These are phyloP conservation scores for Yamadazyma ubonensis DNA, from an alignment of 805 yeast genomes.

Conservation along the genomic window DNA sequence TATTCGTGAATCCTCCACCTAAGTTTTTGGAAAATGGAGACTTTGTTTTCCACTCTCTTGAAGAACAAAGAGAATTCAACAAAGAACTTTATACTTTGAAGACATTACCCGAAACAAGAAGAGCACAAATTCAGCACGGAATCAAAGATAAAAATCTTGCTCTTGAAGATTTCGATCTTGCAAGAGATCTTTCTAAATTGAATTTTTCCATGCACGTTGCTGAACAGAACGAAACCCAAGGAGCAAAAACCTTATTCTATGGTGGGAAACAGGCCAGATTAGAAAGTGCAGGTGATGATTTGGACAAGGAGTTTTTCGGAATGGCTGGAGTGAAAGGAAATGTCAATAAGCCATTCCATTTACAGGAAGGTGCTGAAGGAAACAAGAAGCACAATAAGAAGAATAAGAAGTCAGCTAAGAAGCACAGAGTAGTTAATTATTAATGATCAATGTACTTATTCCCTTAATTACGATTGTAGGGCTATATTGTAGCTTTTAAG, in stretches of 20 bases:
- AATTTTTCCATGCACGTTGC: slow-evolving; percentile 77
- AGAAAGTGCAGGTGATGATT: slow-evolving; percentile 73
- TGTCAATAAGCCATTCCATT: slow-evolving; percentile 73
- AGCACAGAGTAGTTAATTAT: slow-evolving; percentile 30
- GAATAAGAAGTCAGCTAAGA: slow-evolving; percentile 64
- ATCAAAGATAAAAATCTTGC: slow-evolving; percentile 54
- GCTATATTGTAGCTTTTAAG: not conserved
- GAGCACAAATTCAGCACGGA: slow-evolving; percentile 66
- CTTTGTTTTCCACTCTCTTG: slow-evolving; percentile 50
- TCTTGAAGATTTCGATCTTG: slow-evolving; percentile 56
- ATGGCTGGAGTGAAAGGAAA: slow-evolving; percentile 65
- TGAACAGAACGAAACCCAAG: slow-evolving; percentile 22
- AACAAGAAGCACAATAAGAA: slow-evolving; percentile 71
- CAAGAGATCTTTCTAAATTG: slow-evolving; percentile 66
- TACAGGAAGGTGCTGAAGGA: slow-evolving; percentile 28
- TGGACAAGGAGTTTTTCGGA: slow-evolving; percentile 83
- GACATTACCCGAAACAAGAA: slow-evolving; percentile 69
- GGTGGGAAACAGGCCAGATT: slow-evolving; percentile 85
- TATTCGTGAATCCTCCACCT: slow-evolving; percentile 90
- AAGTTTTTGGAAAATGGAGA: slow-evolving; percentile 51
- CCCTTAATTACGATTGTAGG: not conserved
- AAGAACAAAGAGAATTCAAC: slow-evolving; percentile 57
- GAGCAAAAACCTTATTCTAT: slow-evolving; percentile 53
- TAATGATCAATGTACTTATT: not conserved
- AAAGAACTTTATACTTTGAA: slow-evolving; percentile 66